These are phyloP conservation scores for Trapa bicornis DNA, from an alignment of 345 rosid species.

Conservation along the genomic window DNA sequence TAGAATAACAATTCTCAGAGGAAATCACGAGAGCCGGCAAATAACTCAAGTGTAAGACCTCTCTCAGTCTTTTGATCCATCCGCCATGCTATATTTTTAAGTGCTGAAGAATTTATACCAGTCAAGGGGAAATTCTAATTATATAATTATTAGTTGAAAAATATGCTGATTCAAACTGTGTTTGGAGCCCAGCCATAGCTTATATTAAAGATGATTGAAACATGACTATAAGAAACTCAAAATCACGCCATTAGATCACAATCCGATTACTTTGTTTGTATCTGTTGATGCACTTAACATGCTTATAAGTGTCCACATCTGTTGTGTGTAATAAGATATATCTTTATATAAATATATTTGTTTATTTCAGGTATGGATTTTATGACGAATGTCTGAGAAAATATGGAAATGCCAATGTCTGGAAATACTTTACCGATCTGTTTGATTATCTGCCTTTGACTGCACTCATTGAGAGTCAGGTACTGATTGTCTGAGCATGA, in stretches of 20 bases:
- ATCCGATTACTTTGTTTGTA: neutral
- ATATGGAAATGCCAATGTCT: constrained; percentile 95
- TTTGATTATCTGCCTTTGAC: constrained; percentile 89
- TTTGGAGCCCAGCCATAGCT: neutral
- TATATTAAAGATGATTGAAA: neutral
- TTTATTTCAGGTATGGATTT: constrained; percentile 73
- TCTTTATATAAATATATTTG: neutral
- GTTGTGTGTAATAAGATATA: neutral
- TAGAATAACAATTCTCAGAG: constrained; percentile 88
- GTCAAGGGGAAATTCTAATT: no score
- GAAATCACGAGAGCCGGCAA: constrained; percentile 99
- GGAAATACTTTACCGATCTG: constrained; percentile 87
- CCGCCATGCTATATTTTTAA: neutral
- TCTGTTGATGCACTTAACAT: neutral
- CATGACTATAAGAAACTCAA: neutral
- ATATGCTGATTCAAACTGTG: neutral
- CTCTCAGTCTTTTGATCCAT: neutral
- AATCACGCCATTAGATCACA: neutral
- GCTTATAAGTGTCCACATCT: neutral
- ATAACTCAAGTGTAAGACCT: constrained; percentile 95
- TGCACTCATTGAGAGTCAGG: constrained; percentile 95
- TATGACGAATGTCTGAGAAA: constrained; percentile 91
- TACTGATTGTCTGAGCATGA: constrained; percentile 9
- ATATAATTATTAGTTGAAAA: neutral
- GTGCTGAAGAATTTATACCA: neutral